Base-by-base conservation (phyloP, 2,329 filamentous ascomycete genomes). In the Zymoseptoria tritici region DNA sequence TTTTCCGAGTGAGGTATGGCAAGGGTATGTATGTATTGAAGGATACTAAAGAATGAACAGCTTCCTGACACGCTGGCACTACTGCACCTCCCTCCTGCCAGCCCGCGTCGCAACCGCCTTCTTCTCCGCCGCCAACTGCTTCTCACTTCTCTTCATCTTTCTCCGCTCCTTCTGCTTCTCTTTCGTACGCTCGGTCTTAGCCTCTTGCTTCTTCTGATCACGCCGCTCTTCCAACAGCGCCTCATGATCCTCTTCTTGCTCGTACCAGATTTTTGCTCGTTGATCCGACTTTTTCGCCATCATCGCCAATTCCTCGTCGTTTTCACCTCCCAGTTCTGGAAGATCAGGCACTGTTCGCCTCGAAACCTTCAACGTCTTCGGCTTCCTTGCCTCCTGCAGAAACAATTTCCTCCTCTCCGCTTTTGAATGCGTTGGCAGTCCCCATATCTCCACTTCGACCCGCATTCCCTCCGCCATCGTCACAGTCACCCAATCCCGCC, bases 221-320 rank as follows among this genome's bases (percentile, higher is more conserved):
- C 36, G 36, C 9, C 36, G 36, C 36, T 16, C 36, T 16, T 42
- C 36, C 36, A 60, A 54, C 55, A 60, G 13, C 50, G 49, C 1
- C 36, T 62, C 9, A 52, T 57, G 7, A 52, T 61, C 29, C 57
- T 62, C n/a, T 50, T 56, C 1, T 4, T 20, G 1, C 11, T 66
- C 1, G 11, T 42, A 42, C 36, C 36, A 29, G 26, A 29, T 29
- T 29, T 29, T 29, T 9, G 26, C 26, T 29, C 26, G 26, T 29
- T 29, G 26, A 29, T 29, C 26, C 26, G 26, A 29, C 26, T 29
- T 29, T 4, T 9, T 29, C 26, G 26, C 26, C 7, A 29, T 29
- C 2, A 29, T 9, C 7, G 5, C 26, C 26, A 29, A 29, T 29
- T 29, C 26, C 26, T 29, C 8, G 26, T 29, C 26, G 26, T 29